Evolutionary conservation across 805 yeast species (phyloP).

Genomic region (Wickerhamomyces hampshirensis): DNA sequence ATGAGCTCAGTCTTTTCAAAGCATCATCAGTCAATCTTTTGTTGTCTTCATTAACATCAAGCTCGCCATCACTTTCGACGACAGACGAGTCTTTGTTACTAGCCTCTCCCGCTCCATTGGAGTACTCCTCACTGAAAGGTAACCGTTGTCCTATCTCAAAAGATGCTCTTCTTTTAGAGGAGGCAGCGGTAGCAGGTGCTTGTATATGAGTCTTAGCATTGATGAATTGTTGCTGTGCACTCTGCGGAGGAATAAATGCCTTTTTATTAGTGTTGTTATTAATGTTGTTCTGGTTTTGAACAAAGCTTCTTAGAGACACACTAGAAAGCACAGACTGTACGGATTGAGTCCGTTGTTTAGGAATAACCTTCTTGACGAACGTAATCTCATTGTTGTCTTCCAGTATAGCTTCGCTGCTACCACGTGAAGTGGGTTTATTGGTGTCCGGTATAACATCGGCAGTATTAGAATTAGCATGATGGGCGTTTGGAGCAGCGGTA

Average conservation of each 20-base stretch:
- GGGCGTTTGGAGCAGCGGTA: no score
- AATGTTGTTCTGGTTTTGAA: slow-evolving; percentile 25
- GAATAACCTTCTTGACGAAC: slow-evolving; percentile 62
- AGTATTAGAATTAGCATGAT: no score
- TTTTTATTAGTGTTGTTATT: neutral
- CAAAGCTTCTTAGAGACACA: slow-evolving; percentile 54
- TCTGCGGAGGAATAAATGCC: slow-evolving; percentile 4
- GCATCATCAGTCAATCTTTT: slow-evolving; percentile 36
- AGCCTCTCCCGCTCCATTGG: slow-evolving; percentile 21
- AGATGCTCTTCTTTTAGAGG: slow-evolving; percentile 28
- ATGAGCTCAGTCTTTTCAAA: slow-evolving; percentile 29
- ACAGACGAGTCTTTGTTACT: slow-evolving; percentile 18
- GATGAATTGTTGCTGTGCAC: slow-evolving; percentile 21
- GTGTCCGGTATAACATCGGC: no score
- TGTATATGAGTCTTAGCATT: slow-evolving; percentile 34
- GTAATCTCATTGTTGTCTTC: slow-evolving; percentile 64
- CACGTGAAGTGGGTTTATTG: slow-evolving; percentile 29
- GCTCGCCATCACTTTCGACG: slow-evolving; percentile 18
- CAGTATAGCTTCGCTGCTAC: slow-evolving; percentile 29
- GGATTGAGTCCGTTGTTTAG: slow-evolving; percentile 34
- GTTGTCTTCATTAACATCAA: slow-evolving; percentile 26
- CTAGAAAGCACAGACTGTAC: slow-evolving; percentile 42
- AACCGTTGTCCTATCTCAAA: slow-evolving; percentile 27
- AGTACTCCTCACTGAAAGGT: slow-evolving; percentile 31
- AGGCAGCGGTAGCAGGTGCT: slow-evolving; percentile 36